A percentile compares a stretch with the other conserved stretches of the same genome.
phyloP scores from a whole-genome alignment of 768 basidiomycete genomes.

The Rhodotorula graminis region DNA sequence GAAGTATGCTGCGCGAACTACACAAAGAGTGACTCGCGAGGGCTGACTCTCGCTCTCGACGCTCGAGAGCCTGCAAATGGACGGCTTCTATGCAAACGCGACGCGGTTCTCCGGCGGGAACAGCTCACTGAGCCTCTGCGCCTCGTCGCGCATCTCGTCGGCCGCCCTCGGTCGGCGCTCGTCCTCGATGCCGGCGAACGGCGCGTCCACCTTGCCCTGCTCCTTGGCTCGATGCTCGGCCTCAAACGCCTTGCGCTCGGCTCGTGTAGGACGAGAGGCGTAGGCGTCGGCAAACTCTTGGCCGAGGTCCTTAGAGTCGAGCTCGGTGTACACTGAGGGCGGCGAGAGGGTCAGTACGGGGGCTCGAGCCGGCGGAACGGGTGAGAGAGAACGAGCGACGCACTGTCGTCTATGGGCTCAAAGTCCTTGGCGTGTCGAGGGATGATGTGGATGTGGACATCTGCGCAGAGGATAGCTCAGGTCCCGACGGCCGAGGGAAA shows the following conservation, averaged over 20 bases:
- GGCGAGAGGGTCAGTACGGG: not conserved
- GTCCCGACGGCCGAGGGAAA: not conserved
- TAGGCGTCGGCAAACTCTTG: conserved; percentile 10
- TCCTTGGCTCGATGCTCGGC: conserved; percentile 40
- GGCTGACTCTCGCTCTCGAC: not conserved
- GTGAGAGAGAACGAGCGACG: not conserved
- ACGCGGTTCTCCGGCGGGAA: conserved; percentile 47
- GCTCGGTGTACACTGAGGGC: conserved; percentile 56
- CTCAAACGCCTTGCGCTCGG: conserved; percentile 14
- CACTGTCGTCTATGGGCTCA: conserved; percentile 47
- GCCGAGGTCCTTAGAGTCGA: conserved; percentile 61
- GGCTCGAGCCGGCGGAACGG: not conserved
- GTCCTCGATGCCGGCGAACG: conserved; percentile 58
- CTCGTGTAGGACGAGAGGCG: not conserved
- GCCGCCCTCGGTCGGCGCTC: conserved; percentile 58
- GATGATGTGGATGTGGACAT: conserved; percentile 88
- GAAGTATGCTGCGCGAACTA: too few relatives aligned
- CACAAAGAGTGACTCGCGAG: too few relatives aligned
- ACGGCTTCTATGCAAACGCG: not conserved
- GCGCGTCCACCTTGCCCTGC: conserved; percentile 30
- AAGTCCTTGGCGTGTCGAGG: conserved; percentile 64
- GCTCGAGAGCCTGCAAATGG: not conserved
- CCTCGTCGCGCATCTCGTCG: conserved; percentile 77
- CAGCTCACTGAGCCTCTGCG: conserved; percentile 61
- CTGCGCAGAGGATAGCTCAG: conserved; percentile 55